Conservation (phyloP, 2,329 filamentous ascomycete species). For the Microdochium paspali region DNA sequence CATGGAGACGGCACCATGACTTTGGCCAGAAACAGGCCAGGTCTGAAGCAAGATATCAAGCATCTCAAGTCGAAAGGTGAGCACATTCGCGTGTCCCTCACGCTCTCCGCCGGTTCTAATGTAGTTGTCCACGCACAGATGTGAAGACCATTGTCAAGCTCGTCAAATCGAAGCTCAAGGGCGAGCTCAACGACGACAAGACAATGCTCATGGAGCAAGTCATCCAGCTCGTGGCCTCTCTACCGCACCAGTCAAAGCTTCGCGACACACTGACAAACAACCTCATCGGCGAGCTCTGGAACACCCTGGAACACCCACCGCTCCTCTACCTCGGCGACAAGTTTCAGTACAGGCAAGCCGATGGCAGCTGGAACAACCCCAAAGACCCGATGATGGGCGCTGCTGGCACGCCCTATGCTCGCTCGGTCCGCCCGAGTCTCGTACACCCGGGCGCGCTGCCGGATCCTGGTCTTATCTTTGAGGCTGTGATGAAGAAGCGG, state of each 20-base stretch:
- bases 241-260: constrained; percentile 53
- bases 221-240: constrained; percentile 58
- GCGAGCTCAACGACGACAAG: constrained; percentile 61
- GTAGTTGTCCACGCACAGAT: too few species aligned
- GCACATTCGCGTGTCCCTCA: too few species aligned
- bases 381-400: constrained; percentile 56
- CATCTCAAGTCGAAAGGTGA: constrained; percentile 38
- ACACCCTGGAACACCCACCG: constrained; percentile 63
- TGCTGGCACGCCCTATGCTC: constrained; percentile 58
- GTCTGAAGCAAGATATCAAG: constrained; percentile 47
- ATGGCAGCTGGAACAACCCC: constrained; percentile 66
- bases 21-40: constrained; percentile 34
- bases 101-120: too few species aligned
- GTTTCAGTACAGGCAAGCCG: constrained; percentile 56
- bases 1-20: constrained; percentile 54
- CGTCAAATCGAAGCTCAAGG: constrained; percentile 52
- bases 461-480: constrained; percentile 55
- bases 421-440: constrained; percentile 50
- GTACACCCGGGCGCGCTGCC: constrained; percentile 56
- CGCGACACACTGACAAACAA: constrained; percentile 54
- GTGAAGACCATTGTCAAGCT: constrained; percentile 53
- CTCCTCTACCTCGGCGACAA: constrained; percentile 53
- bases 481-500: constrained; percentile 48
- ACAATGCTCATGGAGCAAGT: constrained; percentile 68
- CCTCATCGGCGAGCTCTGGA: constrained; percentile 63